Conservation (phyloP, 2,329 filamentous ascomycete genomes). For the Fusarium verrucosum region DNA sequence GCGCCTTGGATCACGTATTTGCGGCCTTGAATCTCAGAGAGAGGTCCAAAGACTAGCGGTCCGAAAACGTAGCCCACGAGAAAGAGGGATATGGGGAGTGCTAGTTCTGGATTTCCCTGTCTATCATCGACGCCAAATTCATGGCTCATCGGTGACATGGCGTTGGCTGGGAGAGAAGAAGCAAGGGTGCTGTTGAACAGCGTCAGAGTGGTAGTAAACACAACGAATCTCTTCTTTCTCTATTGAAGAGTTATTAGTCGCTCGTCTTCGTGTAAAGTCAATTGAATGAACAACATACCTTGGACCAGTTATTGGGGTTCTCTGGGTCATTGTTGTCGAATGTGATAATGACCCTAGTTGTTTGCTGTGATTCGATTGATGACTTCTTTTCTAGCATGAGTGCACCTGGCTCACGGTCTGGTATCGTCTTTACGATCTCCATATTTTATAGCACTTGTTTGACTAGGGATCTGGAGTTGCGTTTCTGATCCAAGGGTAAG, state of each 20-base stretch:
- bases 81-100: constrained; percentile 1
- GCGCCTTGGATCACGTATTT: constrained; percentile 57
- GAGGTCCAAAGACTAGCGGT: constrained; percentile 52
- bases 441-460: not conserved
- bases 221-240: constrained; percentile 8
- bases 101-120: constrained; percentile 4
- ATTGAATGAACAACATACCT: not conserved
- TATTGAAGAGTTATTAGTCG: not conserved
- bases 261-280: rapidly evolving
- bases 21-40: constrained; percentile 54
- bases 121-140: constrained; percentile 2
- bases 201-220: constrained; percentile 7
- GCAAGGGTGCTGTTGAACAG: constrained; percentile 4
- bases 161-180: constrained; percentile 12
- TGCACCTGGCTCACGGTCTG: not conserved
- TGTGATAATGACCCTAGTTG: not conserved
- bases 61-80: constrained; percentile 42
- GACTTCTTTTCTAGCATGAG: not conserved
- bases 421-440: not conserved
- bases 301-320: constrained; percentile 14
- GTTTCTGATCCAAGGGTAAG: not conserved
- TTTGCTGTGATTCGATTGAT: not conserved
- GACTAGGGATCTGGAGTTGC: too few species aligned
- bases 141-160: not conserved
- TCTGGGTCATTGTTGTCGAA: not conserved